Conservation (phyloP, 306 rosid species). For the Dryas drummondii region DNA sequence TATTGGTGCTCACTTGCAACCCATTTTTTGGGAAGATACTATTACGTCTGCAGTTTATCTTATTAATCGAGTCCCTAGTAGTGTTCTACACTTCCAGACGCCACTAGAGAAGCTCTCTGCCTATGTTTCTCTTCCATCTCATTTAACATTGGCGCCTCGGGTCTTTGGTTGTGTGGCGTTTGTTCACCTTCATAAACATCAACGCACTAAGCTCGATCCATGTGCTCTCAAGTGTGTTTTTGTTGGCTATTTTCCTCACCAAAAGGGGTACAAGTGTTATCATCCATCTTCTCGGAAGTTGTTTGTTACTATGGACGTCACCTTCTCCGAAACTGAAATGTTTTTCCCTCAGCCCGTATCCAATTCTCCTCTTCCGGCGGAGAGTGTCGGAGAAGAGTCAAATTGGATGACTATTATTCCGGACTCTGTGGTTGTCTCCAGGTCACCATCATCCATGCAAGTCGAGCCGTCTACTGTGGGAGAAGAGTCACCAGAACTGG, state of each 20-base stretch:
- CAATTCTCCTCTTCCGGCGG: not conserved
- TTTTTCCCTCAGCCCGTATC: not conserved
- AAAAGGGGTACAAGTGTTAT: not conserved
- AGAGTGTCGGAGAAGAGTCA: not conserved
- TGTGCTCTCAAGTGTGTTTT: not conserved
- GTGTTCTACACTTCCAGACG: not conserved
- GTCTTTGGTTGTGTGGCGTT: not conserved
- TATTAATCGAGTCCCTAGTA: not conserved
- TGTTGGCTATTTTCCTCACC: not conserved
- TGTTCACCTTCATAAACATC: not conserved
- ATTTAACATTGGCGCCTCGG: not conserved
- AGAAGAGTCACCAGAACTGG: too few species aligned
- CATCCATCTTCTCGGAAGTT: not conserved
- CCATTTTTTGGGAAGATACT: not conserved
- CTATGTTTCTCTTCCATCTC: not conserved
- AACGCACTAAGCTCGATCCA: not conserved
- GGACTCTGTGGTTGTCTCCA: not conserved
- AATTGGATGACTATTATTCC: not conserved
- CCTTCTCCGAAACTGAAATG: not conserved
- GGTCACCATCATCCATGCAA: too few species aligned
- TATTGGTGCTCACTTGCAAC: not conserved
- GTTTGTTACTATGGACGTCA: not conserved
- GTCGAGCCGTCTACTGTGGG: too few species aligned
- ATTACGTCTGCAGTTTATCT: not conserved
- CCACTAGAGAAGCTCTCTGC: not conserved